Base-by-base conservation (phyloP, 768 basidiomycete genomes). In the Mycena amicta region DNA sequence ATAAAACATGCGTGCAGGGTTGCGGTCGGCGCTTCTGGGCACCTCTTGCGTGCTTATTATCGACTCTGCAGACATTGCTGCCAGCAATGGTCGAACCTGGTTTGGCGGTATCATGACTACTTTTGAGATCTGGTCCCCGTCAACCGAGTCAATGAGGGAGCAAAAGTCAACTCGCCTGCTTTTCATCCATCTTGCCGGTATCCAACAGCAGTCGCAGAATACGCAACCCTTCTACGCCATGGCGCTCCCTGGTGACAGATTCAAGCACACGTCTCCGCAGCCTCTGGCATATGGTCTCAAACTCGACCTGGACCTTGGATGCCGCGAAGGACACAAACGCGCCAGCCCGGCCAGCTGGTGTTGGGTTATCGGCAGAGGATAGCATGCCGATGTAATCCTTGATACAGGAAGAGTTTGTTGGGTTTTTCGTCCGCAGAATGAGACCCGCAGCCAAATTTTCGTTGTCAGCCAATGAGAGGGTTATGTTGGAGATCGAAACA, bases 21-120 rank as follows among this genome's bases (percentile, higher is more conserved):
- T 92, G 49, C 94, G 89, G 70, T 96, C 94, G 22, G 90, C 87
- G 64, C 87, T 91, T 73, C 90, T 90, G 4, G 97, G 91, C 2
- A 98, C 89, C 72, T 98, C 95, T 76, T 97, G 94, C 12, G 90
- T 88, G 68, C 90, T 93, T 65, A 98, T 87, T 53, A 98, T 70
- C 30, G 86, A 88, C 67, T 95, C 88, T 2, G 87, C 79, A 13
- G 93, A 87, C 50, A 99, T 82, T 3, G 85, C 84, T 20, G 91
- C 83, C 53, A 98, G 78, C 45, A 93, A 75, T 12, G 89, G 87
- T 52, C 95, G 87, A 53, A 92, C 89, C 62, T 94, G 91, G 70
- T 92, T 93, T 30, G 89, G 80, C 2, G 92, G 83, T 80, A 98
- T 90, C 92, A 99, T 93, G 18, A 93, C 92, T 50, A 89, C 79